Evolutionary conservation across 2,329 filamentous ascomycete genomes (phyloP).

Genomic region (Pseudocercospora cruenta): DNA sequence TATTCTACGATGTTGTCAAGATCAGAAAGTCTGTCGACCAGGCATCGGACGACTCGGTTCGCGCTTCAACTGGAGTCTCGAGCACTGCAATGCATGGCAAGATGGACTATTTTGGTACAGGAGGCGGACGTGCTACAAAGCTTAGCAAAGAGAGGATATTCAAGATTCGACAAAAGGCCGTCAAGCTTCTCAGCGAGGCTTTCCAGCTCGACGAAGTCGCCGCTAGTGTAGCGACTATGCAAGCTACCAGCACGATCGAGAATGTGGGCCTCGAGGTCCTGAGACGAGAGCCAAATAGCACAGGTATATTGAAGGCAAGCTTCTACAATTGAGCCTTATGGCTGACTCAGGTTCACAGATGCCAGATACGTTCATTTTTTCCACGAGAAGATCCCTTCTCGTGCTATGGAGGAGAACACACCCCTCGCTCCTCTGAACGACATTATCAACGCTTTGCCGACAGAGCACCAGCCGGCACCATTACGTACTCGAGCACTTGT

Average conservation of each 20-base stretch:
- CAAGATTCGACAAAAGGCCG: conserved; percentile 79
- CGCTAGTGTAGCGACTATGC: conserved; percentile 81
- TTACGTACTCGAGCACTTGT: conserved; percentile 75
- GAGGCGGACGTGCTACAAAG: conserved; percentile 60
- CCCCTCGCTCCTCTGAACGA: conserved; percentile 68
- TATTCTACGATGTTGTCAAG: conserved; percentile 83
- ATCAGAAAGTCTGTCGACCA: conserved; percentile 80
- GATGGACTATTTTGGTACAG: conserved; percentile 51
- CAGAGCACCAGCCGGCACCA: conserved; percentile 67
- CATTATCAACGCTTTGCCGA: conserved; percentile 66
- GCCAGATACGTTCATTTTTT: conserved; percentile 92
- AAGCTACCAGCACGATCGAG: conserved; percentile 75
- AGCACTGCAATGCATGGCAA: conserved; percentile 64
- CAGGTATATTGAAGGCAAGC: conserved; percentile 18
- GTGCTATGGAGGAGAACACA: conserved; percentile 73
- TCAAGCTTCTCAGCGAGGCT: conserved; percentile 74
- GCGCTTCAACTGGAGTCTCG: conserved; percentile 73
- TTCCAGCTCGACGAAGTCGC: conserved; percentile 83
- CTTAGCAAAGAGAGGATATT: conserved; percentile 76
- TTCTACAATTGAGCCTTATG: neutral
- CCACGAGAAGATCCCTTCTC: conserved; percentile 82
- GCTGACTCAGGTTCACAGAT: conserved; percentile 48
- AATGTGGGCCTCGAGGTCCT: conserved; percentile 75
- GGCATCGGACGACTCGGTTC: conserved; percentile 75
- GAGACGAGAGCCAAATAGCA: conserved; percentile 67